phyloP scores from a whole-genome alignment of 2,329 filamentous ascomycete genomes.

The Lachnellula subtilissima region DNA sequence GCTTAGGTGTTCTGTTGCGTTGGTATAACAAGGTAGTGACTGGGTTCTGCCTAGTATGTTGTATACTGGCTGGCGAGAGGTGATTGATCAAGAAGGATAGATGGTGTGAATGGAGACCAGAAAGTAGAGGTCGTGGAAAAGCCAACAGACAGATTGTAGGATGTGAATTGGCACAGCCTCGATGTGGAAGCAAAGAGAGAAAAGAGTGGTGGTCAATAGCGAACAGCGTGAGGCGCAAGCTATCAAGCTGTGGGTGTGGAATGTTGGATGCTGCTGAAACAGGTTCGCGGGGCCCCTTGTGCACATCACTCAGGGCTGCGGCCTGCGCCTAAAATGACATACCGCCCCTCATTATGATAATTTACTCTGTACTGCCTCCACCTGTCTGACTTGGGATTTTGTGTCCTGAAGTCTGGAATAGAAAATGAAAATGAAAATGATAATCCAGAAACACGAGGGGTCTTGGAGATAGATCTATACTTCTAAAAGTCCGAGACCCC shows the following conservation, averaged over 20 bases:
- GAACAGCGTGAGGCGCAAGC: background rate
- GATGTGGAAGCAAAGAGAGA: background rate
- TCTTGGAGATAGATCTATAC: too few relatives aligned
- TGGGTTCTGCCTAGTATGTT: constrained; percentile 2
- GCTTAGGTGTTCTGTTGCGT: constrained; percentile 5
- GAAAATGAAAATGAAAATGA: too few relatives aligned
- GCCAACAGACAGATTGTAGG: background rate
- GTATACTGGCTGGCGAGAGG: background rate
- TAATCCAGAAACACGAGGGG: too few relatives aligned
- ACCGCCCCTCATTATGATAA: background rate
- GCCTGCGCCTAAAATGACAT: constrained; percentile 8
- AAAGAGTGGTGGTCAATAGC: background rate
- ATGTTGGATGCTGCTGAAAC: constrained; percentile 4
- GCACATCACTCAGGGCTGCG: background rate
- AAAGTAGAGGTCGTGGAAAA: background rate
- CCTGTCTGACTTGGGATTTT: background rate
- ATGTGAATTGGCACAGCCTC: constrained; percentile 4
- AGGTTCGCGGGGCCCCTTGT: constrained; percentile 8
- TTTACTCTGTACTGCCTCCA: background rate
- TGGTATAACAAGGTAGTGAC: constrained; percentile 1
- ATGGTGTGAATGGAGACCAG: background rate
- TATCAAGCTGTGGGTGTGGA: background rate
- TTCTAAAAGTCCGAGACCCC: too few relatives aligned
- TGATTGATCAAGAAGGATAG: background rate
- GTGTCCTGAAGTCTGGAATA: too few relatives aligned